Evolutionary conservation across 805 yeast species (phyloP).

Genomic region (Ogataea thermomethanolica): DNA sequence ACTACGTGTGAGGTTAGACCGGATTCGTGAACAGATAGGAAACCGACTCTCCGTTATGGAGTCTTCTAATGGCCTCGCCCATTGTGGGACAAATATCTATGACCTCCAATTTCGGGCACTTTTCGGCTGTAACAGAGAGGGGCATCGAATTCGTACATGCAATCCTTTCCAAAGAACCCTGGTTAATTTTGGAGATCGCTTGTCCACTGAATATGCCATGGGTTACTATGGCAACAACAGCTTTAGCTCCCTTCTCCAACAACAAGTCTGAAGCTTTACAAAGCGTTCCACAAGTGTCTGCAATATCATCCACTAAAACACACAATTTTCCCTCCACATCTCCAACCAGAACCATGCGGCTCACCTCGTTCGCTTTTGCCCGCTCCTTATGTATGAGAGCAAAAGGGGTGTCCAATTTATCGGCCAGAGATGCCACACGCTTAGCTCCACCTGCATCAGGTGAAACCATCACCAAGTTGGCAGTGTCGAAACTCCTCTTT

Average conservation of each 20-base stretch:
- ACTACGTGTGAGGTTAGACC: slow-evolving; percentile 14
- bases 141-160: slow-evolving; percentile 96
- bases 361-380: slow-evolving; percentile 90
- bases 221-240: slow-evolving; percentile 90
- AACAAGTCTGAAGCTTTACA: slow-evolving; percentile 92
- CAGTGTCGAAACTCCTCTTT: slow-evolving; percentile 52
- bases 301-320: slow-evolving; percentile 93
- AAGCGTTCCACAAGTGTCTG: slow-evolving; percentile 96
- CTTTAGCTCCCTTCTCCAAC: slow-evolving; percentile 73
- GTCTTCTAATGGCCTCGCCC: slow-evolving; percentile 91
- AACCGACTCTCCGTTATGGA: slow-evolving; percentile 95
- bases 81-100: slow-evolving; percentile 82
- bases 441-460: slow-evolving; percentile 99
- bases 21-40: slow-evolving; percentile 80
- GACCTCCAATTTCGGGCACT: slow-evolving; percentile 68
- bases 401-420: slow-evolving; percentile 83
- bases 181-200: slow-evolving; percentile 70
- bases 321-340: slow-evolving; percentile 84
- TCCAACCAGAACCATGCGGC: slow-evolving; percentile 93
- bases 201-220: slow-evolving; percentile 91
- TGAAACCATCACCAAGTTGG: slow-evolving; percentile 75
- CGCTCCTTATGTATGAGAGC: slow-evolving; percentile 97
- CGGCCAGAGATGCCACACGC: slow-evolving; percentile 93
- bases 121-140: slow-evolving; percentile 54
- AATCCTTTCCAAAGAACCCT: slow-evolving; percentile 63